Base-by-base conservation (phyloP, 768 basidiomycete genomes). In the Mycena latifolia region DNA sequence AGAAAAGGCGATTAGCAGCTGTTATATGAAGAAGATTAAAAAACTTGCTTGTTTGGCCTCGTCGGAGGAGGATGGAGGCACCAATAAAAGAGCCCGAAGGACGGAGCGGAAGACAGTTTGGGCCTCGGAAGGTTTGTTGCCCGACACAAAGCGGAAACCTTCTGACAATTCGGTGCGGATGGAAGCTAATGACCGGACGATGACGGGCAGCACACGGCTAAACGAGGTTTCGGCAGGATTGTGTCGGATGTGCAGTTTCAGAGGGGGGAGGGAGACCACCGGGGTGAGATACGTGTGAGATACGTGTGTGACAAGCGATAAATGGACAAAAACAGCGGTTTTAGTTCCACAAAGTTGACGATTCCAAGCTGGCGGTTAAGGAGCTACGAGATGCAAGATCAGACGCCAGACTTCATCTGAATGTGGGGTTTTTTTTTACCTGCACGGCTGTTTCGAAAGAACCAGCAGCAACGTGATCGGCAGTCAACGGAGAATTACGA, bases 381-480 rank as follows among this genome's bases (percentile, higher is more conserved):
- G 50, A 99, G 85, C 91, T 96, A 70, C 9, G 65, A 56, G 17
- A 59, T 31, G 20, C 14, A 5, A 51, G 50, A 27, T 71, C 50
- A 69, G 56, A 61, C 27, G 46, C 25, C 59, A 45, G n/a, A 60
- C 52, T 33, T 41, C 14, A 17, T 11, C 22, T 17, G 9, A 48
- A 52, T 14, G 63, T 45, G 33, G 20, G 35, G 76, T 87, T n/a
- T n/a, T n/a, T n/a, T n/a, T n/a, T 71, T 64, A 95, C 94, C 90
- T 96, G 93, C 96, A 98, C 98, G 7, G 97, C 98, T 12, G 90
- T 92, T 69, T 99, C 96, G 79, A 98, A 99, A 25, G 94, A 93
- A 5, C 98, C 98, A 29, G 95, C 97, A 22, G 95, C 92, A 61
- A 96, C 92, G 78, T 99, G 98, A 77, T 99, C 98, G 47, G 87